Conservation (phyloP, 495 filamentous ascomycete species). For the Xylaria castorea region DNA sequence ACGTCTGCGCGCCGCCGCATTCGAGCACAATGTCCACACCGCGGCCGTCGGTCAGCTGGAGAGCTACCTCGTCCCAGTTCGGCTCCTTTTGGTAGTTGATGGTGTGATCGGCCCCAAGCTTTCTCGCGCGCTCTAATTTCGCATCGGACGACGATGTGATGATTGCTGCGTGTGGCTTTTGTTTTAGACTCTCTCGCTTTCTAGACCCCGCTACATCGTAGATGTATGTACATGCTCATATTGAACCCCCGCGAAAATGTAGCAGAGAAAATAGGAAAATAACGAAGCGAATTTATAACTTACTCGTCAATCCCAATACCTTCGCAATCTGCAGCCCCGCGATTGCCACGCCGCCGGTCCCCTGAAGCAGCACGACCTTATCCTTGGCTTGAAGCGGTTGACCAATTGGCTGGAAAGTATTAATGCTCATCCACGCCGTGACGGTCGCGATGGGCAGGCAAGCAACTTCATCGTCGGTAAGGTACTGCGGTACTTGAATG, state of each 20-base stretch:
- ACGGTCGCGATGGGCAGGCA: slow-evolving; percentile 53
- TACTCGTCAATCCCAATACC: slow-evolving; percentile 49
- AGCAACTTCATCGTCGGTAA: slow-evolving; percentile 50
- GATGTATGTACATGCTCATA: not conserved
- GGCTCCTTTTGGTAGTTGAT: slow-evolving; percentile 55
- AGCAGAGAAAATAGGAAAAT: not conserved
- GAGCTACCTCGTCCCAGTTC: slow-evolving; percentile 52
- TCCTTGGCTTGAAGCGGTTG: slow-evolving; percentile 25
- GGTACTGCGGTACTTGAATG: slow-evolving; percentile 47
- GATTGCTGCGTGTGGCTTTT: slow-evolving; percentile 46
- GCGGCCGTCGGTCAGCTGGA: slow-evolving; percentile 43
- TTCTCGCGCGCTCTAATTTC: slow-evolving; percentile 50
- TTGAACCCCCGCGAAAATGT: not conserved
- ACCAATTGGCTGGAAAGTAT: slow-evolving; percentile 52
- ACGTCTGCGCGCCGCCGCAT: slow-evolving; percentile 55
- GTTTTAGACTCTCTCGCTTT: not conserved
- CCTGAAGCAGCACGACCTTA: slow-evolving; percentile 50
- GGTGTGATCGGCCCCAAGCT: slow-evolving; percentile 49
- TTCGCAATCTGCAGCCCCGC: slow-evolving; percentile 49
- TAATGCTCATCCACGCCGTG: slow-evolving; percentile 57
- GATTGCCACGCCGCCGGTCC: slow-evolving; percentile 52
- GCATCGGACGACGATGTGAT: slow-evolving; percentile 54
- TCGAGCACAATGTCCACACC: slow-evolving; percentile 60
- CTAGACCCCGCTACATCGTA: not conserved
- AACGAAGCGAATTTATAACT: slow-evolving; percentile 1